Evolutionary conservation across 2,329 filamentous ascomycete genomes (phyloP).

Genomic region (Penicillium sp.): DNA sequence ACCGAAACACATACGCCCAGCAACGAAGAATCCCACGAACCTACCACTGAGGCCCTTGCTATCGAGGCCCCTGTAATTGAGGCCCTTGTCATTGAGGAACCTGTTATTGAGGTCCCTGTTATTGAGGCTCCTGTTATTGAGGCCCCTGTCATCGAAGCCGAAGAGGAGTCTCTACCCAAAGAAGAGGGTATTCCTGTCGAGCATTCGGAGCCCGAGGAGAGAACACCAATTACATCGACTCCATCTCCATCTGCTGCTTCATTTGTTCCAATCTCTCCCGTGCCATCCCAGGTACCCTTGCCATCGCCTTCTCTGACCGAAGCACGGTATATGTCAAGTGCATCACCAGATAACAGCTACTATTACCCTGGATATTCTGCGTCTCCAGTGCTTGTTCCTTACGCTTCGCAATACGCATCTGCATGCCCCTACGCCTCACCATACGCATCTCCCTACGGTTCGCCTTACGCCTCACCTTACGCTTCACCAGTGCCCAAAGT

Average conservation of each 20-base stretch:
- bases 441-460: conserved; percentile 20
- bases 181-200: neutral
- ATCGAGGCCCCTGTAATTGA: neutral
- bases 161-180: neutral
- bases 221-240: conserved; percentile 22
- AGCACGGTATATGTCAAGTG: conserved; percentile 28
- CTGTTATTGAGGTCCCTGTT: neutral
- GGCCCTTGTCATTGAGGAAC: neutral
- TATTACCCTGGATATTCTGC: conserved; percentile 22
- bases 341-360: conserved; percentile 24
- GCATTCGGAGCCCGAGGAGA: conserved; percentile 9
- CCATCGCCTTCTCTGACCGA: conserved; percentile 35
- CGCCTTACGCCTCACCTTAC: conserved; percentile 23
- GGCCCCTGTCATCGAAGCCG: neutral
- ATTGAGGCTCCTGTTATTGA: neutral
- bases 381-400: conserved; percentile 23
- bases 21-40: conserved; percentile 5
- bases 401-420: conserved; percentile 17
- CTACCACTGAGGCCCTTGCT: conserved; percentile 3
- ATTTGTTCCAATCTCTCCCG: conserved; percentile 23
- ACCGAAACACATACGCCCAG: conserved; percentile 9
- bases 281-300: conserved; percentile 25
- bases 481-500: conserved; percentile 33
- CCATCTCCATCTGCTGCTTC: conserved; percentile 22
- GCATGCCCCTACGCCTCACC: conserved; percentile 16